A percentile compares a stretch with the other conserved stretches of the same genome.
Evolutionary conservation across 176 grass and related monocot species (phyloP).

Genomic region (Triticum timopheevii): DNA sequence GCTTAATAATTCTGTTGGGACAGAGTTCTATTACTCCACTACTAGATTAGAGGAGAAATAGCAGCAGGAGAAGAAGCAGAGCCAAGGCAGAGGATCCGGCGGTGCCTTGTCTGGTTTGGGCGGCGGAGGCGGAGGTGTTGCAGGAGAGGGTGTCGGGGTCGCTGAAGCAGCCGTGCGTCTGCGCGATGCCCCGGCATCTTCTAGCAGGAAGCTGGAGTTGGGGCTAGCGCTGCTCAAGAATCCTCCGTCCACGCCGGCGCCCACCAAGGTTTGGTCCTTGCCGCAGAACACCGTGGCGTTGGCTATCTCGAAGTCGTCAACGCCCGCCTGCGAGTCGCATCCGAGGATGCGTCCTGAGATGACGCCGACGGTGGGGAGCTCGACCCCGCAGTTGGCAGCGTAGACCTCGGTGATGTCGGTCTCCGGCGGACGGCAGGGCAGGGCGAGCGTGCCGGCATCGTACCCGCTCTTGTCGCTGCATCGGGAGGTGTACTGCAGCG

Average conservation of each 20-base stretch:
- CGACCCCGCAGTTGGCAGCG: constrained; percentile 87
- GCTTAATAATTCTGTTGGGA: too few species aligned
- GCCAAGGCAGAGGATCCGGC: too few species aligned
- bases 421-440: constrained; percentile 61
- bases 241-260: constrained; percentile 30
- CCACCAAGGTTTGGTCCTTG: constrained; percentile 70
- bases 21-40: too few species aligned
- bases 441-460: not conserved
- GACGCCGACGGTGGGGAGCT: constrained; percentile 73
- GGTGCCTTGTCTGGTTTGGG: too few species aligned
- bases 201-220: constrained; percentile 70
- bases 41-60: not conserved
- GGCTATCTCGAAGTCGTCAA: too few species aligned
- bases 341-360: constrained; percentile 59
- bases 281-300: constrained; percentile 39
- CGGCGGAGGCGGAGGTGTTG: not conserved
- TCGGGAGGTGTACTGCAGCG: constrained; percentile 64
- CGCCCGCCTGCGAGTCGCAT: constrained; percentile 5
- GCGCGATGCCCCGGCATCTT: constrained; percentile 64
- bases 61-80: not conserved
- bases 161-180: constrained; percentile 65
- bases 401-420: constrained; percentile 85
- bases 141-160: constrained; percentile 33
- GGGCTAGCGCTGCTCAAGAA: constrained; percentile 70
- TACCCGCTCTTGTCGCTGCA: constrained; percentile 16